Conservation (phyloP, 805 yeast species). For the Pichia manshurica region DNA sequence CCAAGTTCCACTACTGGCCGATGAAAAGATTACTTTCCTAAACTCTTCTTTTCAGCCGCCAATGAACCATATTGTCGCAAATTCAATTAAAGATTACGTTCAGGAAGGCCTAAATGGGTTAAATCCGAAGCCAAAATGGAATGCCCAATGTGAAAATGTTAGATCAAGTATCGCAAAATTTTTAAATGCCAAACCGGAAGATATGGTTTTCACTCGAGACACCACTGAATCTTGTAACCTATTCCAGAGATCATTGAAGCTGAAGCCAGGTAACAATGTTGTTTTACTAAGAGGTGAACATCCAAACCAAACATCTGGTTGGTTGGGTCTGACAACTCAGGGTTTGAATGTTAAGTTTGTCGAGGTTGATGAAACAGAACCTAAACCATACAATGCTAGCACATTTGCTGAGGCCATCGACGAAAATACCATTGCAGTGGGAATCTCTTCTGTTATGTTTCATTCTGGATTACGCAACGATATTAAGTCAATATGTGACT, state of each 20-base stretch:
- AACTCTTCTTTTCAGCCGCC: too few relatives aligned
- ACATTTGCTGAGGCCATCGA: not conserved
- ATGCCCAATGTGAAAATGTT: not conserved
- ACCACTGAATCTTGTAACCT: constrained; percentile 8
- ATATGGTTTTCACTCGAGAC: constrained; percentile 10
- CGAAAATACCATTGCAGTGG: constrained; percentile 7
- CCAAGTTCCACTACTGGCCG: too few relatives aligned
- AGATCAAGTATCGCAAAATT: constrained; percentile 1
- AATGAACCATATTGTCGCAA: too few relatives aligned
- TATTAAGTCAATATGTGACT: too few relatives aligned
- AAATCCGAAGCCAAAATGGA: constrained; percentile 4
- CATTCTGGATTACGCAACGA: constrained; percentile 12
- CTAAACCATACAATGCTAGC: not conserved
- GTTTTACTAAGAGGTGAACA: constrained; percentile 5
- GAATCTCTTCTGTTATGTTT: constrained; percentile 6
- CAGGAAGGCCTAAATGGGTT: too few relatives aligned
- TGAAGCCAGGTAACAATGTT: constrained; percentile 6
- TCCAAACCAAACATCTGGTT: constrained; percentile 3
- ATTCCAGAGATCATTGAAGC: constrained; percentile 7
- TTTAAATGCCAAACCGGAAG: constrained; percentile 1
- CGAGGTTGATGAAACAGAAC: not conserved
- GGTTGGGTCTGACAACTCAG: constrained; percentile 4
- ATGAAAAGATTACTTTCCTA: too few relatives aligned
- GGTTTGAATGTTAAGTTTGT: constrained; percentile 5
- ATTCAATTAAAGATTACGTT: too few relatives aligned